A percentile compares a stretch with the other conserved stretches of the same genome.
phyloP scores from a whole-genome alignment of 805 yeast genomes.

The Suhomyces pyralidae region DNA sequence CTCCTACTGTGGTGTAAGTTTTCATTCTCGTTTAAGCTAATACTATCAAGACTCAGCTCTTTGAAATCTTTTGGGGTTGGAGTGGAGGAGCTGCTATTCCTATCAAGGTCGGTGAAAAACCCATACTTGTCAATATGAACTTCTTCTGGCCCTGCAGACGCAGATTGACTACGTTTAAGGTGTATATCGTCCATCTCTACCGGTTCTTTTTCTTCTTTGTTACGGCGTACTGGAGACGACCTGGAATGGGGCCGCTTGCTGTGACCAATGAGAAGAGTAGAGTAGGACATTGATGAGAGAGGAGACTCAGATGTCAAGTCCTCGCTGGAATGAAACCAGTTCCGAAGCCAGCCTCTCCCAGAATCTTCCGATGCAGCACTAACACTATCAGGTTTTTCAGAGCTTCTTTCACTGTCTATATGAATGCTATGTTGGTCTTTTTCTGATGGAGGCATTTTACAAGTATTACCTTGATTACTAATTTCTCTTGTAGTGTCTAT shows the following conservation, averaged over 20 bases:
- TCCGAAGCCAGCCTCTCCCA: slow-evolving; percentile 11
- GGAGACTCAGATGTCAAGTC: slow-evolving; percentile 2
- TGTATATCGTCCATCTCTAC: slow-evolving; percentile 41
- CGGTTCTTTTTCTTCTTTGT: slow-evolving; percentile 23
- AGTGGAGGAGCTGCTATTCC: neutral
- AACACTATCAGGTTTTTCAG: neutral
- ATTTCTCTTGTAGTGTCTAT: too few species aligned
- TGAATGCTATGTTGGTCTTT: neutral
- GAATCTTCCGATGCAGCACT: neutral
- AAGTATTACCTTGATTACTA: too few species aligned
- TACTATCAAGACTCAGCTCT: neutral
- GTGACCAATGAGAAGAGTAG: neutral
- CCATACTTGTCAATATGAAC: slow-evolving; percentile 48
- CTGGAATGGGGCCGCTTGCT: slow-evolving; percentile 16
- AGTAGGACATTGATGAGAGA: neutral
- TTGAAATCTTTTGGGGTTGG: neutral
- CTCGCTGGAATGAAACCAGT: slow-evolving; percentile 14
- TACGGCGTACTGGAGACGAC: slow-evolving; percentile 4
- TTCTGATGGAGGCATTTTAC: neutral
- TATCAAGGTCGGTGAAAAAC: slow-evolving; percentile 33
- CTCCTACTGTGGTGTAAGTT: neutral
- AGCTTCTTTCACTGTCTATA: slow-evolving; percentile 2
- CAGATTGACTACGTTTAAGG: neutral
- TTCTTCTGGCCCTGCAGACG: neutral
- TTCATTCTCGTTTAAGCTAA: neutral